Conservation (phyloP, 192 early-diverging fungal species). For the Linnemannia elongata region DNA sequence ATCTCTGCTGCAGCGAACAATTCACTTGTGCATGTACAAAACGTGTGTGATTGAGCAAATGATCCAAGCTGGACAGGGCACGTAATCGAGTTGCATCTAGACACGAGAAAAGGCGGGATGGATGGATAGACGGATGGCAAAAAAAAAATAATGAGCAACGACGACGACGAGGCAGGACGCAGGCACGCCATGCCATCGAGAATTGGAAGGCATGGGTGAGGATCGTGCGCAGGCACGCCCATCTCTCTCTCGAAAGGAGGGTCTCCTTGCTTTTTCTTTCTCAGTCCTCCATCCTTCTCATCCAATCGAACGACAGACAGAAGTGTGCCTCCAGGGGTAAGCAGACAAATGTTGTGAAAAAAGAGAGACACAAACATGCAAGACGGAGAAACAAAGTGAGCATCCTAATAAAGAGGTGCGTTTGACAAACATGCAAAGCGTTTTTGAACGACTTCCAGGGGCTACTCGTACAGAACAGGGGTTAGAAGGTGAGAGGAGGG, state of each 20-base stretch:
- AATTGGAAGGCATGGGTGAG: not conserved
- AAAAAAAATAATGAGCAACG: not conserved
- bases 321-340: not conserved
- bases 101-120: not conserved
- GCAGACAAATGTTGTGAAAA: too few relatives aligned
- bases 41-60: not conserved
- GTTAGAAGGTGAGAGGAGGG: not conserved
- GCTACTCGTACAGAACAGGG: not conserved
- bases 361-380: too few relatives aligned
- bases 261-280: not conserved
- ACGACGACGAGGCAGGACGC: not conserved
- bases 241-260: not conserved
- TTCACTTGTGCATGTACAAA: not conserved
- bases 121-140: too few relatives aligned
- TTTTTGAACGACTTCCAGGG: not conserved
- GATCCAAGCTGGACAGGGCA: not conserved
- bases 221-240: slow-evolving; percentile 17
- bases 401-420: not conserved
- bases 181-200: not conserved
- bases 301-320: not conserved
- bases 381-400: not conserved
- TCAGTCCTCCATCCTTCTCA: not conserved
- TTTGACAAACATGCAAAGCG: not conserved
- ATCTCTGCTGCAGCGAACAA: not conserved
- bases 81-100: not conserved